Base-by-base conservation (phyloP, 2,329 filamentous ascomycete species). In the Dryadomyces sulphureus region DNA sequence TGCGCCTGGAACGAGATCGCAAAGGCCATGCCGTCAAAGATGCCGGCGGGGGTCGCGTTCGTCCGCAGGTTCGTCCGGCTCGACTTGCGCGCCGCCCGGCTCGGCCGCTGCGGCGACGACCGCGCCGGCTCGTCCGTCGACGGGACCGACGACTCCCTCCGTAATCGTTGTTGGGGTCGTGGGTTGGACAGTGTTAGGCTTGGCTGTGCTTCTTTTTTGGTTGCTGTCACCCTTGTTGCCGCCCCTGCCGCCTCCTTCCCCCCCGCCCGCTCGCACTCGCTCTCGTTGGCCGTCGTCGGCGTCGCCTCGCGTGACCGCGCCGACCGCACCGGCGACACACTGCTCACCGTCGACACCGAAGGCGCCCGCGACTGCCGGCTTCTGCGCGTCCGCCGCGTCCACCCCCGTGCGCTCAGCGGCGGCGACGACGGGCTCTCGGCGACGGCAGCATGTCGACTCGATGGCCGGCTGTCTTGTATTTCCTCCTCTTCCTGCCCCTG, bases 1-100 rank as follows among this genome's bases (percentile, higher is more conserved):
- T 62, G 63, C 0, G 63, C 61, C 53, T 70, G 70, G 50, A 87
- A 85, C 0, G 87, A 90, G 11, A 94, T 73, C 0, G 88, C 88
- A 61, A 96, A 95, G 0, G 77, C 78, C 88, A 95, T 94, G 38
- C 80, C 78, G 1, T 73, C 64, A 55, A 96, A 94, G 0, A 93
- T 50, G 25, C 11, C 25, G 25, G 25, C 39, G 39, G 27, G 9
- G 11, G 27, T 32, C 27, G 27, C 6, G 27, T 9, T 14, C 24
- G 5, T 22, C 39, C 16, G 11, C 21, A 24, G 6, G 24, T 16
- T 27, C 43, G 20, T 51, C 50, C 30, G 46, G 55, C 47, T n/a
- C 63, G 51, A 41, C 62, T 65, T 35, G 61, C 62, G 42, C 67
- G 63, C 40, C 67, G 54, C 2, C 61, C 57, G 7, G 7, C 16